A percentile compares a stretch with the other conserved stretches of the same genome.
These are phyloP conservation scores for Pulveroboletus sp. DNA, from an alignment of 768 basidiomycete genomes.

Conservation along the genomic window DNA sequence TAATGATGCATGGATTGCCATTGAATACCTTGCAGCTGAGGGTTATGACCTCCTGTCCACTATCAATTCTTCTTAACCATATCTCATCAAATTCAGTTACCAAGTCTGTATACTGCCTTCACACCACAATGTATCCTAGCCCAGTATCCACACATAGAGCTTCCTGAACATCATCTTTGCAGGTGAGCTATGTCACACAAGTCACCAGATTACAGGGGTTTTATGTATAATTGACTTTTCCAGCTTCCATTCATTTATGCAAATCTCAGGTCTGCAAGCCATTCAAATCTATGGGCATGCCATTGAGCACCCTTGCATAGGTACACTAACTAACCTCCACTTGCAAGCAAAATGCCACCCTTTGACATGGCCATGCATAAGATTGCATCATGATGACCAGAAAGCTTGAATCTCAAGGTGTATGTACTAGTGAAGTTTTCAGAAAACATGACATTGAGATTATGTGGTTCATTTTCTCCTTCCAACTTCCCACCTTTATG, in stretches of 20 bases:
- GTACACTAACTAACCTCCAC: conserved; percentile 8
- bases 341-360: conserved; percentile 1
- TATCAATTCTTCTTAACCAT: background rate
- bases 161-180: background rate
- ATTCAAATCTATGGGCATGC: conserved; percentile 3
- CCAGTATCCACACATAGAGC: conserved; percentile 7
- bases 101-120: background rate
- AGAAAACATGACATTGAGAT: too few relatives aligned
- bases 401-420: background rate
- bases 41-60: conserved; percentile 6
- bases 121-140: conserved; percentile 4
- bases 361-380: conserved; percentile 3
- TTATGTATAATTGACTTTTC: background rate
- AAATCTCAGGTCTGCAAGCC: conserved; percentile 8
- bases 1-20: background rate
- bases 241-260: background rate
- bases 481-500: too few relatives aligned
- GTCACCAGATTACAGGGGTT: conserved; percentile 3
- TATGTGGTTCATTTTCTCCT: too few relatives aligned
- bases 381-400: conserved; percentile 4
- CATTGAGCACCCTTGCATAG: too few relatives aligned
- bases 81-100: conserved; percentile 3
- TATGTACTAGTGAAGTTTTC: too few relatives aligned
- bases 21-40: background rate
- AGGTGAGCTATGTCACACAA: conserved; percentile 1